Evolutionary conservation across 768 basidiomycete genomes (phyloP), one percentile per base, ranked within the genome.

Genomic region (Leccinum olivaceopallidum): DNA sequence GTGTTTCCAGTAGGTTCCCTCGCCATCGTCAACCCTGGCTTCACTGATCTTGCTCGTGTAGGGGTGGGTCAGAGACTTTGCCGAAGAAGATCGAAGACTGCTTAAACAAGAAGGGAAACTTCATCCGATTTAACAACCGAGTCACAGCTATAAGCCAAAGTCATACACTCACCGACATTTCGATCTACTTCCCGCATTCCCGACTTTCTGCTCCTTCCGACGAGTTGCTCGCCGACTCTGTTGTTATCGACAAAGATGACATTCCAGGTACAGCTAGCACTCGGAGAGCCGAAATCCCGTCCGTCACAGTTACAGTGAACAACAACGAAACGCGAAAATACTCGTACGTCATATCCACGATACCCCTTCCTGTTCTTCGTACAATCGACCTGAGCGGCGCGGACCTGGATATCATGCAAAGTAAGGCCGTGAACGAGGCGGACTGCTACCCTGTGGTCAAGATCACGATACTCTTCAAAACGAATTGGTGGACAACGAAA

Each of bases 401-500:
- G 3, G 62, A 50, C 13, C 14, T 58, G 49, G 63, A 55, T 20
- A 4, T 48, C 48, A 55, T 36, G 56, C 63, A 63, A 22, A 63
- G 26, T 28, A 63, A 55, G 5, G 57, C 63, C 6, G 53, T 63
- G 42, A 44, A 44, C n/a, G n/a, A 44, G 42, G 53, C 14, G 2
- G 7, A 5, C n/a, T 52, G 34, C 6, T 24, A 18, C 63, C 47
- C 14, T 3, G 2, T 26, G 0, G 24, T 24, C 34, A 63, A 63
- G 62, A 47, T 63, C 5, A 56, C 53, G 39, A 55, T 55, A 30
- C 49, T 63, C 20, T 63, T 63, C 5, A 63, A 63, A 48, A 47
- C 63, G 18, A 44, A 63, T 10, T 63, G 62, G 63, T 63, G 63
- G 62, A 63, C 56, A 5, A 55, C 48, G 14, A 63, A 63, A 20